Percentiles rank a stretch among this genome's conserved stretches.
These are phyloP conservation scores for Thymus quinquecostatus DNA, from an alignment of 257 asterid genomes.

Conservation along the genomic window DNA sequence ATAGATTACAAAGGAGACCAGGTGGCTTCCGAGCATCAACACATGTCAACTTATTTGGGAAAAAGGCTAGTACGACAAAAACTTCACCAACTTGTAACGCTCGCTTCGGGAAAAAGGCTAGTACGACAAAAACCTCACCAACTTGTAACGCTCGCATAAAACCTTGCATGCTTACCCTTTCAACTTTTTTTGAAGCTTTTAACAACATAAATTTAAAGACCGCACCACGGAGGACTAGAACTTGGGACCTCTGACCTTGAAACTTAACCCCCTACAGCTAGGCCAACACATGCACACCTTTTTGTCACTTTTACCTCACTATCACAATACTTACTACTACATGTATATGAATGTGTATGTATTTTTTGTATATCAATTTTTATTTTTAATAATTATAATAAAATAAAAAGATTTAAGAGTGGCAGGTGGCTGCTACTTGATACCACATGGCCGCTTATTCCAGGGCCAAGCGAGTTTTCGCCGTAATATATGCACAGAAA, in stretches of 20 bases:
- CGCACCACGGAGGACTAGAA: too few species aligned
- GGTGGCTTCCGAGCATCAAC: slow-evolving; percentile 27
- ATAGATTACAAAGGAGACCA: slow-evolving; percentile 16
- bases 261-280: too few species aligned
- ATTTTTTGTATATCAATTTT: not conserved
- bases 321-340: not conserved
- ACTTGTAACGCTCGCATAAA: not conserved
- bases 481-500: slow-evolving; percentile 16
- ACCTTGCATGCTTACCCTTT: slow-evolving; percentile 21
- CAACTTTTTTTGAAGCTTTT: too few species aligned
- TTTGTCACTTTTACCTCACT: slow-evolving; percentile 12
- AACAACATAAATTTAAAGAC: too few species aligned
- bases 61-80: slow-evolving; percentile 7
- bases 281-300: not conserved
- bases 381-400: not conserved
- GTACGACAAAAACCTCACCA: too few species aligned
- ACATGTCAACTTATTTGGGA: not conserved
- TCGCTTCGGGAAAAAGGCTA: not conserved
- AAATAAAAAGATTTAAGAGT: slow-evolving; percentile 15
- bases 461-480: slow-evolving; percentile 17
- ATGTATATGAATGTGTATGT: not conserved
- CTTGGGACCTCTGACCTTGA: too few species aligned
- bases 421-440: slow-evolving; percentile 26
- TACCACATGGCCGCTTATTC: slow-evolving; percentile 27
- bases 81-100: slow-evolving; percentile 31